These are phyloP conservation scores for Curvularia eragrostidis DNA, from an alignment of 2,329 filamentous ascomycete species.

Conservation along the genomic window DNA sequence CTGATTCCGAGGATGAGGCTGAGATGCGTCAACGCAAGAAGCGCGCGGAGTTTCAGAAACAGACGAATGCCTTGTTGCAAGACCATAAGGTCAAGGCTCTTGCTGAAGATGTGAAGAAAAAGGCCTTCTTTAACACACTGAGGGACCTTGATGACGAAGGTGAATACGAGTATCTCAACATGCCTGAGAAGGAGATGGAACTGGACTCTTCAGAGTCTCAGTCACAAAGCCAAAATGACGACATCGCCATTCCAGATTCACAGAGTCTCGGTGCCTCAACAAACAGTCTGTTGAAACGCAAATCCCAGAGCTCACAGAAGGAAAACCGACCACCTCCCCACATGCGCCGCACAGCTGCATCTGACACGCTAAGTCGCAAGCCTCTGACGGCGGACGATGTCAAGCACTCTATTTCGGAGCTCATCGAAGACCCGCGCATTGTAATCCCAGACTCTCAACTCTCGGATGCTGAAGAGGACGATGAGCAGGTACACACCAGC, in stretches of 20 bases:
- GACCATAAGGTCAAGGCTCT: slow-evolving; percentile 93
- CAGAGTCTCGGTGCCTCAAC: slow-evolving; percentile 36
- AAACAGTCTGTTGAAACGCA: slow-evolving; percentile 49
- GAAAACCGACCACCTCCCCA: slow-evolving; percentile 61
- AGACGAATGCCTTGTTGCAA: slow-evolving; percentile 84
- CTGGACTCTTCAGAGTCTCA: slow-evolving; percentile 41
- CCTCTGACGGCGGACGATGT: slow-evolving; percentile 81
- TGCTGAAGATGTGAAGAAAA: slow-evolving; percentile 84
- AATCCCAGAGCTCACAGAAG: slow-evolving; percentile 52
- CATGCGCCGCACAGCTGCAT: slow-evolving; percentile 65
- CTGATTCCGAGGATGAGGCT: slow-evolving; percentile 88
- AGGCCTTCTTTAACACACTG: slow-evolving; percentile 88
- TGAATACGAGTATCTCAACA: slow-evolving; percentile 76
- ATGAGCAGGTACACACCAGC: slow-evolving; percentile 17
- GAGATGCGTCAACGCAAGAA: slow-evolving; percentile 81
- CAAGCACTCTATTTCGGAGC: slow-evolving; percentile 79
- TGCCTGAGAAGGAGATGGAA: slow-evolving; percentile 45
- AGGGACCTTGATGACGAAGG: slow-evolving; percentile 78
- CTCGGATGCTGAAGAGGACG: slow-evolving; percentile 50
- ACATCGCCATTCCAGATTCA: slow-evolving; percentile 47
- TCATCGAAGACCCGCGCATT: slow-evolving; percentile 71
- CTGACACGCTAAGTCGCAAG: slow-evolving; percentile 63
- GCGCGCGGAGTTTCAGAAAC: slow-evolving; percentile 85
- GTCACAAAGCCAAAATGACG: slow-evolving; percentile 21
- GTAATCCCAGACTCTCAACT: slow-evolving; percentile 62